Evolutionary conservation across 352 stramenopile genomes (phyloP).

Genomic region (Globisporangium echinulatum): DNA sequence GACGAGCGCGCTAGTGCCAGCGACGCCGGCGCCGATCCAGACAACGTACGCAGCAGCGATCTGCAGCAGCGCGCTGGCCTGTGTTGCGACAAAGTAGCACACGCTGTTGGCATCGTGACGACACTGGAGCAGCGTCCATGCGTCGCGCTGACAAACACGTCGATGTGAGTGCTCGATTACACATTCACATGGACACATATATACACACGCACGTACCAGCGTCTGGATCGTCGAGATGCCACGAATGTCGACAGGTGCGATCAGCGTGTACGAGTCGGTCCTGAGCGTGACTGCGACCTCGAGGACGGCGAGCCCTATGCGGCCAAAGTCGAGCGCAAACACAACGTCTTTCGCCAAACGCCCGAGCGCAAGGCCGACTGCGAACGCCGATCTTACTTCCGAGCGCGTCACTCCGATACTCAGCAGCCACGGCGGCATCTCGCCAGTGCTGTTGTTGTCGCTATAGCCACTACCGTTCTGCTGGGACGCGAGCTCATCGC

Average conservation of each 20-base stretch:
- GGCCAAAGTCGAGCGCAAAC: constrained; percentile 15
- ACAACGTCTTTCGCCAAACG: not conserved
- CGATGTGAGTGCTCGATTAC: not conserved
- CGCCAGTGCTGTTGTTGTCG: not conserved
- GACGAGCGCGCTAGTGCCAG: constrained; percentile 28
- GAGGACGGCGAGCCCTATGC: constrained; percentile 20
- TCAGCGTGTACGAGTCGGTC: constrained; percentile 54
- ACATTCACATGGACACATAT: not conserved
- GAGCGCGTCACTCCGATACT: not conserved
- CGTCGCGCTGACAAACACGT: constrained; percentile 2
- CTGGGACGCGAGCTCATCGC: no score
- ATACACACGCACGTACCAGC: constrained; percentile 11
- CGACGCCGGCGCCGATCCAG: constrained; percentile 22
- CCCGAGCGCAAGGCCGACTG: not conserved
- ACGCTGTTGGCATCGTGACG: constrained; percentile 34
- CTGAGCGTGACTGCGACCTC: constrained; percentile 38
- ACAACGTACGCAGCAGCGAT: constrained; percentile 33
- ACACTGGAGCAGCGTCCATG: constrained; percentile 39
- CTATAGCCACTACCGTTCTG: not conserved
- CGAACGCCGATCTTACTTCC: not conserved
- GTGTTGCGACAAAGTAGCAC: constrained; percentile 29
- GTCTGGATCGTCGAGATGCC: constrained; percentile 36
- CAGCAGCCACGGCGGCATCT: not conserved
- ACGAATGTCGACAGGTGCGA: constrained; percentile 51
- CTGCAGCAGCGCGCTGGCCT: constrained; percentile 26